phyloP scores from a whole-genome alignment of 2,329 filamentous ascomycete genomes.

The Trichothecium roseum region DNA sequence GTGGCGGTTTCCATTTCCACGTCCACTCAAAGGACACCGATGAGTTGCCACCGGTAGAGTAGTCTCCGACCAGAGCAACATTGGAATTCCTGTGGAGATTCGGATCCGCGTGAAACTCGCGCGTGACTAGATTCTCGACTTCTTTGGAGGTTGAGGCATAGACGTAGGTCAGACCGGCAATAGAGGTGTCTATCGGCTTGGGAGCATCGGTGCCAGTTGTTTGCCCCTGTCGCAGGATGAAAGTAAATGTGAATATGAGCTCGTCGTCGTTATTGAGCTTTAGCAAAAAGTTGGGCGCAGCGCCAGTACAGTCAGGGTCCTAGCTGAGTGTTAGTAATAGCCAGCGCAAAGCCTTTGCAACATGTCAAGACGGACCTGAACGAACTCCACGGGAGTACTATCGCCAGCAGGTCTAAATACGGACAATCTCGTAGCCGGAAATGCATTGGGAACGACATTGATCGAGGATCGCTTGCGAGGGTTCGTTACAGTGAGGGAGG shows the following conservation, averaged over 20 bases:
- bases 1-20: conserved; percentile 95
- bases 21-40: conserved; percentile 89
- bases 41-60: conserved; percentile 68
- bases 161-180: conserved; percentile 86
- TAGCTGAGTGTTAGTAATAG: conserved; percentile 22
- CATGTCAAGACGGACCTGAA: conserved; percentile 57
- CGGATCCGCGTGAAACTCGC: conserved; percentile 93
- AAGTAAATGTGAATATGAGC: conserved; percentile 85
- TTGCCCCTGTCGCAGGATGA: conserved; percentile 56
- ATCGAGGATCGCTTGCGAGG: conserved; percentile 67
- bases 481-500: conserved; percentile 73
- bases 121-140: conserved; percentile 84
- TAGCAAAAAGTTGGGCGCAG: conserved; percentile 65
- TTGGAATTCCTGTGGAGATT: conserved; percentile 97
- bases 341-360: neutral
- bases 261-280: conserved; percentile 88
- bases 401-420: conserved; percentile 66
- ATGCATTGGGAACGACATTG: conserved; percentile 74
- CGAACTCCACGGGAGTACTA: conserved; percentile 70
- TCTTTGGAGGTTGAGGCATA: conserved; percentile 79
- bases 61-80: conserved; percentile 90
- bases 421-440: conserved; percentile 68
- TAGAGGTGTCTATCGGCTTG: conserved; percentile 54
- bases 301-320: conserved; percentile 61
- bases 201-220: conserved; percentile 26